A percentile compares a stretch with the other conserved stretches of the same genome.
phyloP scores from a whole-genome alignment of 1,284 basidiomycete genomes.

The Sanghuangporus sanghuang region DNA sequence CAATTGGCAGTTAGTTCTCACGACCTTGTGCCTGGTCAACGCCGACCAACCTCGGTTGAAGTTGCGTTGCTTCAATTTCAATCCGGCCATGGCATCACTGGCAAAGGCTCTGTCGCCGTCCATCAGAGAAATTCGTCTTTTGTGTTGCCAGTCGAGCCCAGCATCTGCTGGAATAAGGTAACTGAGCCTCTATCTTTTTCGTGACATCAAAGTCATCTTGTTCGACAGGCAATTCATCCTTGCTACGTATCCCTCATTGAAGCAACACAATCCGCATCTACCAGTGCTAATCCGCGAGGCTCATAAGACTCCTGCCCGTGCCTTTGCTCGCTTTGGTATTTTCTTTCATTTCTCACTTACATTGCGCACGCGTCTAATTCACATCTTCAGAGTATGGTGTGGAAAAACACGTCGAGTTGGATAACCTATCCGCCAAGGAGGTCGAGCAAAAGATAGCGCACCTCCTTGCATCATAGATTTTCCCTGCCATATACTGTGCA shows the following conservation, averaged over 20 bases:
- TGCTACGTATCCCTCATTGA: slow-evolving; percentile 75
- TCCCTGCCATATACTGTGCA: neutral
- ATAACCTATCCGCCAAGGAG: slow-evolving; percentile 68
- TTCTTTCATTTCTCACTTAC: neutral
- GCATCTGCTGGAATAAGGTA: slow-evolving; percentile 84
- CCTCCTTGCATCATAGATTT: slow-evolving; percentile 34
- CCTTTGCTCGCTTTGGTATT: slow-evolving; percentile 90
- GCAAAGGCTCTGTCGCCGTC: slow-evolving; percentile 78
- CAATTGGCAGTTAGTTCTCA: neutral
- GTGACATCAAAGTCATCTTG: neutral
- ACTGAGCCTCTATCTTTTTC: slow-evolving; percentile 24
- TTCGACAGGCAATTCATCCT: slow-evolving; percentile 74
- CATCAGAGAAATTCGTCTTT: slow-evolving; percentile 80
- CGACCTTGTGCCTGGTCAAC: neutral
- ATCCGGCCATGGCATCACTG: slow-evolving; percentile 50
- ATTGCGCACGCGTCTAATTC: slow-evolving; percentile 1
- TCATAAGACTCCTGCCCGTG: slow-evolving; percentile 80
- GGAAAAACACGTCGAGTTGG: slow-evolving; percentile 77
- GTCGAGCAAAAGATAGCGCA: slow-evolving; percentile 66
- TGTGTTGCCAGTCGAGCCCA: slow-evolving; percentile 78
- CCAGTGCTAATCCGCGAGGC: slow-evolving; percentile 90
- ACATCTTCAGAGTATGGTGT: slow-evolving; percentile 61
- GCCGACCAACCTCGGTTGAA: too few species aligned
- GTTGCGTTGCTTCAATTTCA: too few species aligned
- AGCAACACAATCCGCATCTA: slow-evolving; percentile 85